Percentiles rank a stretch among this genome's conserved stretches.
Conservation (phyloP, 352 stramenopile genomes). For the Elongisporangium prolatum region DNA sequence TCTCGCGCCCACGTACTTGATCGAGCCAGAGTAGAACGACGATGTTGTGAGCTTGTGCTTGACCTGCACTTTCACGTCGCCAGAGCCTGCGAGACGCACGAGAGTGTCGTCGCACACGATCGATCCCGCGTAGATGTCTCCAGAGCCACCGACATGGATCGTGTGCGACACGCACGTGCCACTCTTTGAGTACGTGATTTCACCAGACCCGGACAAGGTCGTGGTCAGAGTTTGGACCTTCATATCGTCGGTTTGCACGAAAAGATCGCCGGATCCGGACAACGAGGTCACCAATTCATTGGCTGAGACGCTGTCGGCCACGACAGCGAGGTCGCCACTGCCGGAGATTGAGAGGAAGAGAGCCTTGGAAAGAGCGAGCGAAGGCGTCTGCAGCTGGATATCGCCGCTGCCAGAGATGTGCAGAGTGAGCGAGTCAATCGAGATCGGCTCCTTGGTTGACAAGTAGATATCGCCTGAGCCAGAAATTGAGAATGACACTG, state of each 20-base stretch:
- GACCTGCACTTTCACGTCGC: conserved; percentile 35
- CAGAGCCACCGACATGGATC: conserved; percentile 25
- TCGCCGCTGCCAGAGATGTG: conserved; percentile 29
- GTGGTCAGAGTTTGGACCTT: conserved; percentile 12
- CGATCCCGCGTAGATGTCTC: conserved; percentile 29
- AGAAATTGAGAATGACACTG: not conserved
- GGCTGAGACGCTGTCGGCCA: conserved; percentile 21
- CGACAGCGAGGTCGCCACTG: conserved; percentile 22
- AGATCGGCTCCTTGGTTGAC: not conserved
- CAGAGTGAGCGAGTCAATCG: conserved; percentile 26
- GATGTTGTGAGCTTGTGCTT: conserved; percentile 25
- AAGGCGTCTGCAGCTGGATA: conserved; percentile 19
- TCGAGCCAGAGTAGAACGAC: conserved; percentile 22
- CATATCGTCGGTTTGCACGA: conserved; percentile 18
- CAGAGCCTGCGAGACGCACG: conserved; percentile 35
- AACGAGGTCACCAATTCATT: conserved; percentile 23
- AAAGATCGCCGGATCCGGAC: conserved; percentile 25
- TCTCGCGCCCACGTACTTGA: conserved; percentile 28
- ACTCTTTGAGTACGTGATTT: conserved; percentile 29
- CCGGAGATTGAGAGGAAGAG: conserved; percentile 45
- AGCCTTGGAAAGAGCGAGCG: conserved; percentile 12
- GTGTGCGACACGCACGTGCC: conserved; percentile 23
- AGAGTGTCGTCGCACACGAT: conserved; percentile 34
- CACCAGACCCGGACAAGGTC: conserved; percentile 24
- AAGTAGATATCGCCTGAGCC: not conserved